Evolutionary conservation across 768 basidiomycete species (phyloP).

Genomic region (Exsudoporus frostii): DNA sequence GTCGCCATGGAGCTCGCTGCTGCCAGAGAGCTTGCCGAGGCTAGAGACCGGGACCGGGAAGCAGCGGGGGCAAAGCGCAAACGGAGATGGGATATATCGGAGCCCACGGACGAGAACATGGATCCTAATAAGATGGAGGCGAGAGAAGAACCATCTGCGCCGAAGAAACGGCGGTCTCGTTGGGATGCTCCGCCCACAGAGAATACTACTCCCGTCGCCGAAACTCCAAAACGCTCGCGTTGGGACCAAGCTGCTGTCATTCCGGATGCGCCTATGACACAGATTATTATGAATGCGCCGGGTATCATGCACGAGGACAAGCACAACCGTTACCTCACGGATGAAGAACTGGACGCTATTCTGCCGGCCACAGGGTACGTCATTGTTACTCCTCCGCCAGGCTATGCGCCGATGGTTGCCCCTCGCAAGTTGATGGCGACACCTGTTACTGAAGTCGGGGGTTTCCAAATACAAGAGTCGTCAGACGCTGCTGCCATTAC

Average conservation of each 20-base stretch:
- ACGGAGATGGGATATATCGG: slow-evolving; percentile 75
- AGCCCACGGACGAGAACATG: slow-evolving; percentile 60
- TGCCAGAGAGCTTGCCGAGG: slow-evolving; percentile 34
- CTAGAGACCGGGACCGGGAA: slow-evolving; percentile 38
- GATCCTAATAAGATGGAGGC: slow-evolving; percentile 61
- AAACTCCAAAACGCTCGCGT: slow-evolving; percentile 85
- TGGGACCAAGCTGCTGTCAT: slow-evolving; percentile 94
- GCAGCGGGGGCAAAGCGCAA: slow-evolving; percentile 63
- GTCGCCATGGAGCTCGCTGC: slow-evolving; percentile 68
- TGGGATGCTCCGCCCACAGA: slow-evolving; percentile 95
- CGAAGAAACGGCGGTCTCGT: slow-evolving; percentile 90
- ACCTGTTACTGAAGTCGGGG: slow-evolving; percentile 57
- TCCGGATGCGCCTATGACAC: slow-evolving; percentile 65
- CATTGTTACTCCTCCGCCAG: slow-evolving; percentile 91
- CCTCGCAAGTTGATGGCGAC: slow-evolving; percentile 62
- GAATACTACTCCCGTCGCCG: slow-evolving; percentile 40
- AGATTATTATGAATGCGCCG: slow-evolving; percentile 86
- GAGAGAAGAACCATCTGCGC: slow-evolving; percentile 71
- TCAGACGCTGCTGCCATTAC: slow-evolving; percentile 86
- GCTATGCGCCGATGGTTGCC: slow-evolving; percentile 77
- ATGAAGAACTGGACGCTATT: slow-evolving; percentile 92
- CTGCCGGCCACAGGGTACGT: slow-evolving; percentile 85
- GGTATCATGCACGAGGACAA: slow-evolving; percentile 87
- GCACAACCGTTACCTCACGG: slow-evolving; percentile 91
- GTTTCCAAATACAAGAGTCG: slow-evolving; percentile 96